Percentiles rank a stretch among this genome's conserved stretches.
These are phyloP conservation scores for Boletus fagicola DNA, from an alignment of 768 basidiomycete species.

Conservation along the genomic window DNA sequence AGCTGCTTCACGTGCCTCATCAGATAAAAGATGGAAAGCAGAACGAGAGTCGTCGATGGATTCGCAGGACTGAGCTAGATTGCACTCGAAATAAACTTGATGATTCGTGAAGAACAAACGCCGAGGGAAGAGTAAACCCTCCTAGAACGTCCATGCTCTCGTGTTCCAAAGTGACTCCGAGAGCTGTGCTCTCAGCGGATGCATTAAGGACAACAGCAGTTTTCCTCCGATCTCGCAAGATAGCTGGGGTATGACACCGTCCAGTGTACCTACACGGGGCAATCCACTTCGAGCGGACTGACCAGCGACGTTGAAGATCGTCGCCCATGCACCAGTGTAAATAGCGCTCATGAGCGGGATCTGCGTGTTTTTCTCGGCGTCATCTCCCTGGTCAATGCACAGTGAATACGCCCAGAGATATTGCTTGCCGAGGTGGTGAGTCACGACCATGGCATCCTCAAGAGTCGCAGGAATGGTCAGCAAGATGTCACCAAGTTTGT, in stretches of 20 bases:
- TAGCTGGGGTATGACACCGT: background rate
- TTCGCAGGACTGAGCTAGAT: background rate
- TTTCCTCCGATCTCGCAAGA: background rate
- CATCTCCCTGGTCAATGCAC: background rate
- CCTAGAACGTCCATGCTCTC: slow-evolving; percentile 5
- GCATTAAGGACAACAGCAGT: background rate
- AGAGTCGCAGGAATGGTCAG: background rate
- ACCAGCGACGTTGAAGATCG: background rate
- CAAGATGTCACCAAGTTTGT: background rate
- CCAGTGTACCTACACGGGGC: background rate
- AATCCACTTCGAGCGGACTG: background rate
- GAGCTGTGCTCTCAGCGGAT: background rate
- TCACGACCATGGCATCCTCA: background rate
- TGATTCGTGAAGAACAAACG: background rate
- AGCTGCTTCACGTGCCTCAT: background rate
- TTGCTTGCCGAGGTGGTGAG: background rate
- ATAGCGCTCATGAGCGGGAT: background rate
- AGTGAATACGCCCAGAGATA: background rate
- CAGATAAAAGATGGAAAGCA: background rate
- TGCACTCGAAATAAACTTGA: background rate
- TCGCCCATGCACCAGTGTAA: background rate
- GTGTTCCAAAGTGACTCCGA: background rate
- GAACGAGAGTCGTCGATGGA: background rate
- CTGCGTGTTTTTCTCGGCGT: background rate
- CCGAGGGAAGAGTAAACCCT: background rate